Evolutionary conservation across 192 early-diverging fungal genomes (phyloP), one percentile per base, ranked within the genome.

Genomic region (Geranomyces variabilis): DNA sequence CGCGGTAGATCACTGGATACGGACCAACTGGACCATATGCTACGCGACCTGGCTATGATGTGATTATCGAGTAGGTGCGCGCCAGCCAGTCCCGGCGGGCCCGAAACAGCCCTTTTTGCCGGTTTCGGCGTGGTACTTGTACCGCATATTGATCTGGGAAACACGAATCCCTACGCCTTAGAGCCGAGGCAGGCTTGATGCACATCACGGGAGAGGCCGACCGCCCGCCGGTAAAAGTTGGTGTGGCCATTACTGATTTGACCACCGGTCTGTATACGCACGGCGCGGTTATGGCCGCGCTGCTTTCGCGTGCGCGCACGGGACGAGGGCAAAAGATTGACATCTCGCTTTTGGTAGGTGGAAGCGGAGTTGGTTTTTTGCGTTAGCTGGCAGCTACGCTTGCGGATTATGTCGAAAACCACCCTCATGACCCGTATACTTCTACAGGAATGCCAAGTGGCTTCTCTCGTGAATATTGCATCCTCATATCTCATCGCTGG

Each of bases 171-270:
- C 36, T 41, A 3, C 3, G 10, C 19, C 15, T 12, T 44, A 61
- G 68, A 60, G 76, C 73, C 26, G 93, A 96, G 74, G 95, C 92
- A 21, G 96, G 96, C 21, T 63, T 98, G 30, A 98, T 98, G 95
- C 89, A 95, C 74, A 98, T 98, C 43, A 98, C 96, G 5, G 96
- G 94, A 17, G 94, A 64, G 34, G 83, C 83, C 26, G 76, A 86
- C 71, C 90, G 94, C 0, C 51, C 80, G 47, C 95, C 95, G 0
- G 96, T 96, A 53, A 98, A 98, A 75, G 92, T 93, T 0, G 96
- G 96, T 44, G 96, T 98, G 0, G 96, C 96, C 0, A 93, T 98
- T n/a, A 96, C 93, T 55, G 92, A 91, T 86, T 86, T 85, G 61
- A 76, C 73, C 24, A 83, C 76, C 43, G 94, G 94, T 8, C 80